phyloP scores from a whole-genome alignment of 1,284 basidiomycete species.

The Trametes pubescens region DNA sequence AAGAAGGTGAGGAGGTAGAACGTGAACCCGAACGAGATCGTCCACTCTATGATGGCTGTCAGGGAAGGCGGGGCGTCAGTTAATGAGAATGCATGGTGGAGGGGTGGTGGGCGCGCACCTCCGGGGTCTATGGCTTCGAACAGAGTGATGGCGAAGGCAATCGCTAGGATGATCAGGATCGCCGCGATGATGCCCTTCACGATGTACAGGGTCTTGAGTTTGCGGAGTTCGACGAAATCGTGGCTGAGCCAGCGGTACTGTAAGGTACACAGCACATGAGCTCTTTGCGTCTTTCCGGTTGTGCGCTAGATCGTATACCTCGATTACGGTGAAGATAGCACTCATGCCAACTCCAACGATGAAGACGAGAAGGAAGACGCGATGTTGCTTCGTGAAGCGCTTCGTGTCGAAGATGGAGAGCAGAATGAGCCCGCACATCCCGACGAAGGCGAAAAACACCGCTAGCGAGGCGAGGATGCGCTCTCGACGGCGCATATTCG shows the following conservation, averaged over 20 bases:
- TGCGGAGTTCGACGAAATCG: conserved; percentile 55
- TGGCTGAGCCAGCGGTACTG: conserved; percentile 73
- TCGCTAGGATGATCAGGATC: conserved; percentile 64
- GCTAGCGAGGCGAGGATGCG: conserved; percentile 61
- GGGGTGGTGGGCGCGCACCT: conserved; percentile 48
- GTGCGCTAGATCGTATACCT: conserved; percentile 51
- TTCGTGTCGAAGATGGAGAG: conserved; percentile 75
- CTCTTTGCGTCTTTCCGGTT: neutral
- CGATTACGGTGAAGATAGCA: conserved; percentile 75
- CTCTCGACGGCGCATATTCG: conserved; percentile 65
- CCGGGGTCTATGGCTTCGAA: conserved; percentile 56
- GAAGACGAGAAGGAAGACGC: conserved; percentile 66
- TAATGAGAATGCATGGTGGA: neutral
- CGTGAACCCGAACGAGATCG: conserved; percentile 74
- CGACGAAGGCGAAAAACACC: conserved; percentile 65
- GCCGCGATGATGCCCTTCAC: conserved; percentile 66
- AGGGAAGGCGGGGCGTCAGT: neutral
- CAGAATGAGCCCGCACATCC: conserved; percentile 51
- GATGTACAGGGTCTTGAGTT: conserved; percentile 64
- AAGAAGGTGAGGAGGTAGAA: conserved; percentile 37
- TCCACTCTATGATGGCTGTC: conserved; percentile 75
- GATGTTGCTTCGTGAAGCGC: conserved; percentile 57
- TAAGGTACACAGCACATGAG: neutral
- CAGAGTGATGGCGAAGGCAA: conserved; percentile 66
- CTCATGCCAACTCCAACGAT: conserved; percentile 68